Evolutionary conservation across 2,329 filamentous ascomycete genomes (phyloP), one percentile per base, ranked within the genome.

Genomic region (Chrysoporthe deuterocubensis): DNA sequence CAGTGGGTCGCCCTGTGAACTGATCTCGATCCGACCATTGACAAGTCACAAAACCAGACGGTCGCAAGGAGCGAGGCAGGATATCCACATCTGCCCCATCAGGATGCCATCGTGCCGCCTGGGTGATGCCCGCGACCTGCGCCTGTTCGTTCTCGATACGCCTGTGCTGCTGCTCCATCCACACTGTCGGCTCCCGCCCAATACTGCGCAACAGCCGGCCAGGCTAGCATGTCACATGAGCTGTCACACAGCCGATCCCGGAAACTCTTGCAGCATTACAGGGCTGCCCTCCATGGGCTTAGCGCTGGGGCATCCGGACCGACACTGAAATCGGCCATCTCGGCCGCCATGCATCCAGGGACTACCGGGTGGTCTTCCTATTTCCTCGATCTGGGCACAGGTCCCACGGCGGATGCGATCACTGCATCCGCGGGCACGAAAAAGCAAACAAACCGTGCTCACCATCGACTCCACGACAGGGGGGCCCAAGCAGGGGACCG

Each of bases 21-120:
- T 58, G 52, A 58, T 65, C 63, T 65, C 63, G 63, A 58, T 65
- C 32, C 2, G 44, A 26, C 63, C 52, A 40, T 26, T 65, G 63
- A 65, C 54, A 44, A 65, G 63, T 65, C 54, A 65, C 43, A 65
- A 65, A 65, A 48, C 54, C 50, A 57, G 46, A 57, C 2, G 11
- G 40, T 6, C 21, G 44, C 21, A 32, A 57, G 50, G n/a, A 43
- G 34, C 18, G 32, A 54, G 34, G 32, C 54, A 37, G 26, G 16
- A 37, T 37, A 48, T 50, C 63, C 63, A 65, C 52, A 58, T 26
- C 3, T 21, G 37, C 26, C n/a, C 32, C 43, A 43, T 54, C 42
- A 16, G 50, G 21, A 34, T 34, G n/a, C 37, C 57, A 44, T 16
- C 11, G 40, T 21, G 32, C 34, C 34, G 21, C 32, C 50, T 14